A percentile compares a stretch with the other conserved stretches of the same genome.
Conservation (phyloP, 495 filamentous ascomycete genomes). For the Aspergillus panamensis region DNA sequence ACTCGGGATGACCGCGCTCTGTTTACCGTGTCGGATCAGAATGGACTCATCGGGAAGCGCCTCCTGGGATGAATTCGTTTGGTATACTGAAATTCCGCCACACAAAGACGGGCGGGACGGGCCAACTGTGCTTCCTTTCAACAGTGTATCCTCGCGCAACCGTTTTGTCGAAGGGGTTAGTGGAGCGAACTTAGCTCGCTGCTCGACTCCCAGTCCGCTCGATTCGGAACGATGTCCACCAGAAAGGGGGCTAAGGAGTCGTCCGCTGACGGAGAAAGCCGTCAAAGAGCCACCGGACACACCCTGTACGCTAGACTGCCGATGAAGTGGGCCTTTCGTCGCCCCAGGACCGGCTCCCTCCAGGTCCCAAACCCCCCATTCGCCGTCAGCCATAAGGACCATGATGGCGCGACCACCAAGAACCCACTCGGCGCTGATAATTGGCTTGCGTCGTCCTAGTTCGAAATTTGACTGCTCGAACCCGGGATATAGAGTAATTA, state of each 20-base stretch:
- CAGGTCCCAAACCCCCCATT: slow-evolving; percentile 94
- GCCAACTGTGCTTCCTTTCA: slow-evolving; percentile 42
- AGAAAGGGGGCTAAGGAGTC: slow-evolving; percentile 47
- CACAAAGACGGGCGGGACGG: slow-evolving; percentile 34
- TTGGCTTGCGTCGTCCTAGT: slow-evolving; percentile 59
- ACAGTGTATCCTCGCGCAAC: slow-evolving; percentile 51
- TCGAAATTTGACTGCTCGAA: slow-evolving; percentile 48
- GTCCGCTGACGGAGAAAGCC: slow-evolving; percentile 66
- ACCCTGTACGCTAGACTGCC: slow-evolving; percentile 52
- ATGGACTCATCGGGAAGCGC: slow-evolving; percentile 59
- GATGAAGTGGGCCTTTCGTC: slow-evolving; percentile 52
- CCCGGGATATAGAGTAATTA: slow-evolving; percentile 65
- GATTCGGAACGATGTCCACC: slow-evolving; percentile 30
- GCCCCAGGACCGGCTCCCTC: slow-evolving; percentile 59
- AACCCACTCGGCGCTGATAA: slow-evolving; percentile 82
- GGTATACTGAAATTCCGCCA: slow-evolving; percentile 65
- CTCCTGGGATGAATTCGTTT: slow-evolving; percentile 44
- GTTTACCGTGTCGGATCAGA: slow-evolving; percentile 63
- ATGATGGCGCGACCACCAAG: slow-evolving; percentile 74
- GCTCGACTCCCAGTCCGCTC: slow-evolving; percentile 33
- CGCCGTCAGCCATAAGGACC: slow-evolving; percentile 73
- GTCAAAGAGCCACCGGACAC: slow-evolving; percentile 62
- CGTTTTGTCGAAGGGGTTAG: slow-evolving; percentile 82
- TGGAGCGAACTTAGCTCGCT: slow-evolving; percentile 62
- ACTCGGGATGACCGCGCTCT: slow-evolving; percentile 59